These are phyloP conservation scores for Proliferodiscus dingleyae DNA, from an alignment of 2,329 filamentous ascomycete species.

Conservation along the genomic window DNA sequence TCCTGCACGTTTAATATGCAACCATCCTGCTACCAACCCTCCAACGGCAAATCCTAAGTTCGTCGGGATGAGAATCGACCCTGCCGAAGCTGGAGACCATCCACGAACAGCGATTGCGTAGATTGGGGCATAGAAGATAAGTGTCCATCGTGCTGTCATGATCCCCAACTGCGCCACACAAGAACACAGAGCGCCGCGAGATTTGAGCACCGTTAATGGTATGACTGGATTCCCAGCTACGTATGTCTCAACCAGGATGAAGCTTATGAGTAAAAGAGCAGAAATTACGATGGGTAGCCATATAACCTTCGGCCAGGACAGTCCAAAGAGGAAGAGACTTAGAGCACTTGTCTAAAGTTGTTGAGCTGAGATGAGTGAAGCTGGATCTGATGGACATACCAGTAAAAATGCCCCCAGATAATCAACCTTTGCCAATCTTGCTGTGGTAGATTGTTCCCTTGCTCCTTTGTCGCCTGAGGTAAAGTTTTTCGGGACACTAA, in stretches of 20 bases:
- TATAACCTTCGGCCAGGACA: slow-evolving; percentile 60
- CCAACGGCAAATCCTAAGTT: slow-evolving; percentile 75
- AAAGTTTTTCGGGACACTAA: slow-evolving; percentile 55
- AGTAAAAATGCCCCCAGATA: slow-evolving; percentile 68
- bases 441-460: slow-evolving; percentile 34
- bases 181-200: slow-evolving; percentile 65
- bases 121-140: slow-evolving; percentile 77
- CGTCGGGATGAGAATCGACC: slow-evolving; percentile 73
- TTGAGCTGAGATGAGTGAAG: slow-evolving; percentile 12
- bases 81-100: slow-evolving; percentile 64
- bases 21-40: slow-evolving; percentile 65
- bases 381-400: slow-evolving; percentile 36
- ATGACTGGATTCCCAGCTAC: slow-evolving; percentile 68
- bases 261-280: slow-evolving; percentile 43
- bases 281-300: slow-evolving; percentile 57
- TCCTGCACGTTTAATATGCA: slow-evolving; percentile 69
- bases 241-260: slow-evolving; percentile 59
- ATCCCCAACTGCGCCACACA: slow-evolving; percentile 70
- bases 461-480: slow-evolving; percentile 32
- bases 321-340: slow-evolving; percentile 65
- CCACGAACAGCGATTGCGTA: slow-evolving; percentile 73
- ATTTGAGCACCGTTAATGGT: slow-evolving; percentile 64
- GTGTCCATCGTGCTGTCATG: slow-evolving; percentile 76
- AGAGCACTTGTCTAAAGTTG: slow-evolving; percentile 54
- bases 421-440: slow-evolving; percentile 64